Percentiles rank a stretch among this genome's conserved stretches.
These are phyloP conservation scores for Incumbomyces delicatus DNA, from an alignment of 2,329 filamentous ascomycete genomes.

Conservation along the genomic window DNA sequence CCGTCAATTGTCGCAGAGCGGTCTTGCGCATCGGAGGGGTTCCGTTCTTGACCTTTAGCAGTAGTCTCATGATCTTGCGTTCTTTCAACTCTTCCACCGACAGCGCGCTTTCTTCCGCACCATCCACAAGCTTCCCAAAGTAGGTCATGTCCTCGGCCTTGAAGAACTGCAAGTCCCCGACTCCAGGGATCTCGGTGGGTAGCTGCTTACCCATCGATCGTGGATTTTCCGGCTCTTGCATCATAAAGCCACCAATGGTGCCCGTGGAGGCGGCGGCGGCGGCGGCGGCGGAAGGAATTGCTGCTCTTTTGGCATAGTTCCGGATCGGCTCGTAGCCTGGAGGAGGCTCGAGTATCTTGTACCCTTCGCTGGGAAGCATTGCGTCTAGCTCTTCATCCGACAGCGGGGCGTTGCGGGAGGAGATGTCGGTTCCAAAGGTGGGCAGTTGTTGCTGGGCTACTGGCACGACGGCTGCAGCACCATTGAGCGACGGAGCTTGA, in stretches of 20 bases:
- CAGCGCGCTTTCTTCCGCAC: constrained; percentile 80
- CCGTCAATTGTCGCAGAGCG: constrained; percentile 88
- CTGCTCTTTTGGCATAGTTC: constrained; percentile 62
- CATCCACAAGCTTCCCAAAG: constrained; percentile 94
- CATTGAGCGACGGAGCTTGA: constrained; percentile 63
- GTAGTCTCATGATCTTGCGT: constrained; percentile 92
- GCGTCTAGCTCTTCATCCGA: constrained; percentile 86
- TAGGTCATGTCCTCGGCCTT: constrained; percentile 98
- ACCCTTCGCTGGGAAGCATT: constrained; percentile 84
- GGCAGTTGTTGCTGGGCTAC: constrained; percentile 48
- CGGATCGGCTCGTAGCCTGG: constrained; percentile 82
- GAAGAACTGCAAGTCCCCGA: constrained; percentile 94
- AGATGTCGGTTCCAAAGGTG: constrained; percentile 71
- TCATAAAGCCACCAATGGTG: constrained; percentile 71
- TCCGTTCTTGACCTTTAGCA: constrained; percentile 98
- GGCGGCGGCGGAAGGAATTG: constrained; percentile 47
- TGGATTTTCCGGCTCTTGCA: constrained; percentile 85
- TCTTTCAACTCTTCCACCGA: constrained; percentile 95
- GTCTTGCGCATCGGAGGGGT: constrained; percentile 98
- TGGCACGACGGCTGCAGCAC: constrained; percentile 67
- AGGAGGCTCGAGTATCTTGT: constrained; percentile 82
- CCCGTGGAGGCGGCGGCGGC: constrained; percentile 51
- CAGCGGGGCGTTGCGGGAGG: constrained; percentile 66
- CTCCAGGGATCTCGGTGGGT: constrained; percentile 88
- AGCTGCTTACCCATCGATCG: constrained; percentile 79